These are phyloP conservation scores for Mucor saturninus DNA, from an alignment of 371 early-diverging fungal species.

Conservation along the genomic window DNA sequence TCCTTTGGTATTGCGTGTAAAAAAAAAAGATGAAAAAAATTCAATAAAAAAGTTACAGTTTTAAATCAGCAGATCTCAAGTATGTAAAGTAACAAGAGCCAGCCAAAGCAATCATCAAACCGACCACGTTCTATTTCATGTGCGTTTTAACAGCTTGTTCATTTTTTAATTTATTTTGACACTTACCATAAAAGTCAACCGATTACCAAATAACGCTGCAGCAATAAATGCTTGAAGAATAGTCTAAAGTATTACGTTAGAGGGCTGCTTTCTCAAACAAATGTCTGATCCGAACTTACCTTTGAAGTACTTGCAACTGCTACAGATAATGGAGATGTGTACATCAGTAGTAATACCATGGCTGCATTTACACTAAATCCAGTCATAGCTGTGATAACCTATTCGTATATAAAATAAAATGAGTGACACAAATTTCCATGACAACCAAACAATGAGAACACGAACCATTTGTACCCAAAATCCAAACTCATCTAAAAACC, in stretches of 20 bases:
- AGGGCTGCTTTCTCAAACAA: neutral
- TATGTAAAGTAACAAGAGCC: constrained; percentile 20
- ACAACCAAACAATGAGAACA: constrained; percentile 3
- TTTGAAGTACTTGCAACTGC: constrained; percentile 18
- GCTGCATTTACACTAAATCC: constrained; percentile 21
- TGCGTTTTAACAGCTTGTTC: neutral
- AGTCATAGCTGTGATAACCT: constrained; percentile 25
- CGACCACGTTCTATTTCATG: constrained; percentile 18
- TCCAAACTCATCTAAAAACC: constrained; percentile 32
- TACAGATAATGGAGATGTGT: constrained; percentile 27
- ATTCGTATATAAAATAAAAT: neutral
- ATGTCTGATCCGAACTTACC: constrained; percentile 1
- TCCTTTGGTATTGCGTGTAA: neutral
- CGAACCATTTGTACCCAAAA: constrained; percentile 35
- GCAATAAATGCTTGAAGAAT: constrained; percentile 22
- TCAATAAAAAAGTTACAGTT: constrained; percentile 9
- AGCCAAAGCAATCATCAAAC: constrained; percentile 16
- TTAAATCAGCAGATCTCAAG: constrained; percentile 14
- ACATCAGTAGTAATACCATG: constrained; percentile 23
- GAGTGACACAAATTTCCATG: neutral
- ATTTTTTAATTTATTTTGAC: neutral
- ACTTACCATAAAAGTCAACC: constrained; percentile 22
- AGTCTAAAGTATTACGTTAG: constrained; percentile 4
- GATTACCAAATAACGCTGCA: constrained; percentile 26
- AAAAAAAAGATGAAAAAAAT: constrained; percentile 1